Base-by-base conservation (phyloP, 345 rosid species). In the Euphorbia tirucalli region DNA sequence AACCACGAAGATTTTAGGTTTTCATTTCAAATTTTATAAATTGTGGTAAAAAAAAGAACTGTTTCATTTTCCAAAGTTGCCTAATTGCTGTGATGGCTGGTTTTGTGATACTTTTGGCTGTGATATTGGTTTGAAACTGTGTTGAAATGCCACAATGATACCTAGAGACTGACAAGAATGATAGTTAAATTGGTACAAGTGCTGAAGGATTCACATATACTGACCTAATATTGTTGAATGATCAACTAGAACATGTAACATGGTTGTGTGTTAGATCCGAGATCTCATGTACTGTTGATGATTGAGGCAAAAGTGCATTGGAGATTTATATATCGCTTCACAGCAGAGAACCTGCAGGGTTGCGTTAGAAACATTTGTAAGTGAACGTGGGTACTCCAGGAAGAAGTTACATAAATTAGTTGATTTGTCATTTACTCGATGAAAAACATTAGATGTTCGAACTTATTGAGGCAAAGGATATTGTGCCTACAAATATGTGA, bases 341-440 rank as follows among this genome's bases (percentile, higher is more conserved):
- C 25, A 41, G 56, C 55, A 25, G 69, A 72, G 61, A 25, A 18
- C 69, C 75, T 72, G 68, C 61, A 71, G 67, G 52, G 49, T 58
- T 25, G 39, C 28, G 35, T 58, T 41, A 57, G 43, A 58, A 58
- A 41, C 65, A 58, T 19, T 55, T 52, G 54, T 72, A 48, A 63
- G 59, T 71, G 60, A 61, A 32, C 35, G 49, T 58, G 6, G 58
- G 13, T 13, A 41, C 41, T 25, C 15, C 24, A n/a, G 74, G 46
- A 21, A n/a, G 16, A 22, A 37, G 24, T 31, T 73, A 21, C 43
- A 31, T 44, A 19, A 18, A 32, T 24, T 27, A 50, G 48, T 28
- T 11, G 2, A 49, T 15, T 43, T 65, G 16, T 9, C 57, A 66
- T 7, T 7, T 27, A 30, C 13, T 49, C 25, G n/a, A 64, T 24